A percentile compares a stretch with the other conserved stretches of the same genome.
Conservation (phyloP, 2,329 filamentous ascomycete genomes). For the Xylaria arbuscula region DNA sequence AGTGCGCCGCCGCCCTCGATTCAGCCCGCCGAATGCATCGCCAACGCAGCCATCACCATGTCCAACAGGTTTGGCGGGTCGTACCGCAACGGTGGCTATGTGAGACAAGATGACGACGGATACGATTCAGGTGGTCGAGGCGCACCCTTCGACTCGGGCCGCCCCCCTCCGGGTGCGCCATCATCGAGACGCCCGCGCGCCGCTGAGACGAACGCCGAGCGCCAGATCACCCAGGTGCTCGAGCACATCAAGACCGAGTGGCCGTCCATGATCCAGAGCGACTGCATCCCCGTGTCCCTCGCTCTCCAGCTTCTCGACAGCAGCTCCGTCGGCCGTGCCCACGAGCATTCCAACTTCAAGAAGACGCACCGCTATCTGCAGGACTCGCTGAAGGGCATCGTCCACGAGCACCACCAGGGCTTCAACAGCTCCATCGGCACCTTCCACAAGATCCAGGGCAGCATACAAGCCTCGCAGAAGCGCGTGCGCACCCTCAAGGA, state of each 20-base stretch:
- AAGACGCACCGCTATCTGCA: conserved; percentile 89
- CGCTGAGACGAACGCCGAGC: conserved; percentile 61
- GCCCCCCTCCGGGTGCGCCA: conserved; percentile 45
- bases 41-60: conserved; percentile 60
- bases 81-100: conserved; percentile 59
- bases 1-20: conserved; percentile 15
- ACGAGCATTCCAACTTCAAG: conserved; percentile 87
- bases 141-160: conserved; percentile 48
- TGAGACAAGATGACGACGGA: conserved; percentile 56
- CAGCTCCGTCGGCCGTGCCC: conserved; percentile 91
- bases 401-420: conserved; percentile 98
- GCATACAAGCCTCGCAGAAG: conserved; percentile 88
- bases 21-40: conserved; percentile 42
- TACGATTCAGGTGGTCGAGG: conserved; percentile 54
- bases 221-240: conserved; percentile 73
- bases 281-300: conserved; percentile 92
- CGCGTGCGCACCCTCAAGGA: conserved; percentile 85
- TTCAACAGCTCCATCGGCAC: conserved; percentile 99
- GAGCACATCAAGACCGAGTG: conserved; percentile 88
- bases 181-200: conserved; percentile 43
- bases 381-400: conserved; percentile 89
- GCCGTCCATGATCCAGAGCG: conserved; percentile 88
- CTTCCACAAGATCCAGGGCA: conserved; percentile 97
- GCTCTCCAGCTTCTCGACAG: conserved; percentile 94
- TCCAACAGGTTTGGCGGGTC: conserved; percentile 62